phyloP scores from a whole-genome alignment of 495 filamentous ascomycete species.

The Glutinoglossum americanum region DNA sequence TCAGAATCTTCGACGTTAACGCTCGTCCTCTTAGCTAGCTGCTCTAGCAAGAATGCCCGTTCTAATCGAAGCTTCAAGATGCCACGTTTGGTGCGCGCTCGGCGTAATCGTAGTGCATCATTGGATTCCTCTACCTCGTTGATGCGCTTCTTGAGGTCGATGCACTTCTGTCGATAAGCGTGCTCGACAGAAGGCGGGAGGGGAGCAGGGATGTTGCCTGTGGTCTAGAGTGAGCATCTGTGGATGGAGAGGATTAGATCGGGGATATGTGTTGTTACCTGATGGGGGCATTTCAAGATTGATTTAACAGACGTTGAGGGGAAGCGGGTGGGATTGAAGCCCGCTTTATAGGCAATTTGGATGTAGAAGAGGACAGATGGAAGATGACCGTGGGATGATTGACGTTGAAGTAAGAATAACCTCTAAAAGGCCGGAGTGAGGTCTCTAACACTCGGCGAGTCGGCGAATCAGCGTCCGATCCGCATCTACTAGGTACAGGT shows the following conservation, averaged over 20 bases:
- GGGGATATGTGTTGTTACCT: slow-evolving; percentile 4
- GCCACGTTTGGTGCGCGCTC: slow-evolving; percentile 56
- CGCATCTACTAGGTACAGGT: neutral
- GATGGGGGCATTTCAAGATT: slow-evolving; percentile 2
- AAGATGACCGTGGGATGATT: neutral
- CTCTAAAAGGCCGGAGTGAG: neutral
- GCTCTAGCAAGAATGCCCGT: slow-evolving; percentile 72
- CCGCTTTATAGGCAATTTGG: neutral
- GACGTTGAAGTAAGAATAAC: neutral
- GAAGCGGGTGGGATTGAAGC: neutral
- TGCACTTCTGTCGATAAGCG: slow-evolving; percentile 92
- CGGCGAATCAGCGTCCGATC: neutral
- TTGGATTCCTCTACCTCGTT: slow-evolving; percentile 79
- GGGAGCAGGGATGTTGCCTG: slow-evolving; percentile 25
- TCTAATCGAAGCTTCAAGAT: slow-evolving; percentile 85
- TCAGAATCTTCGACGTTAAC: slow-evolving; percentile 57
- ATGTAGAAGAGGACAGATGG: neutral
- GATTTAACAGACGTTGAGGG: neutral
- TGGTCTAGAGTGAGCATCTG: neutral
- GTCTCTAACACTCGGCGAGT: neutral
- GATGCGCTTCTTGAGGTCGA: slow-evolving; percentile 77
- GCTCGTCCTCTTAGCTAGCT: slow-evolving; percentile 65
- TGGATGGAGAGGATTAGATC: neutral
- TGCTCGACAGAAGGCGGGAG: slow-evolving; percentile 89
- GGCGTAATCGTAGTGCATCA: slow-evolving; percentile 53